phyloP scores from a whole-genome alignment of 75 land plant species.

The Picea sitchensis region DNA sequence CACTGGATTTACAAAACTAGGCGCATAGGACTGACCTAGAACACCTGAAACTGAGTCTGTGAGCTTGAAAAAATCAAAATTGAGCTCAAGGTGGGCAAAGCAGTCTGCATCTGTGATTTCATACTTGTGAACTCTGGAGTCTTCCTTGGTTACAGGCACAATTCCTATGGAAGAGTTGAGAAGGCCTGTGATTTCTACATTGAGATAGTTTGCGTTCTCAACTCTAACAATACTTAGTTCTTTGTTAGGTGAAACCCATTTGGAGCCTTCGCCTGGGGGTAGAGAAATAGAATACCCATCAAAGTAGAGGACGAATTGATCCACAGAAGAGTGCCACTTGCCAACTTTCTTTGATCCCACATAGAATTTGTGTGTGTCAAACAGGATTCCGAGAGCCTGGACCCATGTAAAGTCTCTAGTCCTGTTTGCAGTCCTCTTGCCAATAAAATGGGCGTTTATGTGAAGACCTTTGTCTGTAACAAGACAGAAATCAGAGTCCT shows the following conservation, averaged over 20 bases:
- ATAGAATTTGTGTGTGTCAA: conserved; percentile 15
- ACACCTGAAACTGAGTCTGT: conserved; percentile 19
- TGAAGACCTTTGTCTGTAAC: conserved; percentile 20
- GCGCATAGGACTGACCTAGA: conserved; percentile 29
- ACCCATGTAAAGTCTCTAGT: conserved; percentile 31
- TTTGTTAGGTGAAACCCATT: conserved; percentile 1
- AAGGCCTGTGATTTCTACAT: neutral
- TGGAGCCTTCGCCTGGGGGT: neutral
- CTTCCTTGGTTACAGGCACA: conserved; percentile 21
- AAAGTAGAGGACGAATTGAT: conserved; percentile 19
- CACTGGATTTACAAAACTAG: conserved; percentile 16
- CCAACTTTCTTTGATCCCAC: conserved; percentile 16
- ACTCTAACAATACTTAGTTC: conserved; percentile 10
- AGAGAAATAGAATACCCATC: conserved; percentile 18
- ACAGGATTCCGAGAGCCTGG: conserved; percentile 22
- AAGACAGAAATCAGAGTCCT: conserved; percentile 27
- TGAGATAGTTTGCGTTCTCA: conserved; percentile 5
- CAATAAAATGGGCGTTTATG: conserved; percentile 35
- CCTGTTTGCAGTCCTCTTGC: conserved; percentile 19
- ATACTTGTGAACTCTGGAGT: conserved; percentile 31
- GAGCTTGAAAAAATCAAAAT: conserved; percentile 24
- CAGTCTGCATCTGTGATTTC: conserved; percentile 21
- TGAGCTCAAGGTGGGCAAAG: conserved; percentile 31
- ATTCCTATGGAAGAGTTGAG: conserved; percentile 15
- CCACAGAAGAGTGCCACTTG: conserved; percentile 21